Percentiles rank a stretch among this genome's conserved stretches.
Conservation (phyloP, 345 rosid genomes). For the Pistacia integerrima region DNA sequence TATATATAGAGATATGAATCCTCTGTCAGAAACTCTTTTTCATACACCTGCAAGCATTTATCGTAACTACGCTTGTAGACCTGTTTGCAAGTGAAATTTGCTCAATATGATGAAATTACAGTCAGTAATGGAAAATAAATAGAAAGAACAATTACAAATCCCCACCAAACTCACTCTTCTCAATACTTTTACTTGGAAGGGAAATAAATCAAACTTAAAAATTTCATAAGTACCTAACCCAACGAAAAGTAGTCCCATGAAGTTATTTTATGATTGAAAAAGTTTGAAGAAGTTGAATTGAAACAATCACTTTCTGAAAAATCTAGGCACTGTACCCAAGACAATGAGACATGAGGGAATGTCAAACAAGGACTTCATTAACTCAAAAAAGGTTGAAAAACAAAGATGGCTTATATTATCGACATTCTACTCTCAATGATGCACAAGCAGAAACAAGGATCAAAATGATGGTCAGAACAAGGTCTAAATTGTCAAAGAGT, state of each 20-base stretch:
- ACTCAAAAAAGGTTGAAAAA: neutral
- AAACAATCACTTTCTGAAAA: neutral
- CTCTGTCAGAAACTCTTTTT: conserved; percentile 78
- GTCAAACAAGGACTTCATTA: neutral
- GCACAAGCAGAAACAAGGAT: neutral
- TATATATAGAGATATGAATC: conserved; percentile 72
- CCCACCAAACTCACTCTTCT: neutral
- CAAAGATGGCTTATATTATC: too few relatives aligned
- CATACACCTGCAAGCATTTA: conserved; percentile 78
- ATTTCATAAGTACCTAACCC: neutral
- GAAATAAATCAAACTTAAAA: neutral
- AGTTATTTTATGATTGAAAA: neutral
- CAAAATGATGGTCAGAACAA: too few relatives aligned
- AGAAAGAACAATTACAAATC: neutral
- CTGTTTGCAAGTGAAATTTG: conserved; percentile 40
- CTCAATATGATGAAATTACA: conserved; percentile 2
- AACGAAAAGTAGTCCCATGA: neutral
- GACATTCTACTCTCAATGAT: neutral
- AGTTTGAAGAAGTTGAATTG: neutral
- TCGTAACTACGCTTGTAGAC: conserved; percentile 84
- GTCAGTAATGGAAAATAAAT: neutral
- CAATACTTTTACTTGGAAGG: neutral
- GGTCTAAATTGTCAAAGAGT: too few relatives aligned
- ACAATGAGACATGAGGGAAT: neutral
- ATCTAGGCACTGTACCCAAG: neutral